A percentile compares a stretch with the other conserved stretches of the same genome.
Conservation (phyloP, 2,329 filamentous ascomycete genomes). For the Penicillium psychrosexuale region DNA sequence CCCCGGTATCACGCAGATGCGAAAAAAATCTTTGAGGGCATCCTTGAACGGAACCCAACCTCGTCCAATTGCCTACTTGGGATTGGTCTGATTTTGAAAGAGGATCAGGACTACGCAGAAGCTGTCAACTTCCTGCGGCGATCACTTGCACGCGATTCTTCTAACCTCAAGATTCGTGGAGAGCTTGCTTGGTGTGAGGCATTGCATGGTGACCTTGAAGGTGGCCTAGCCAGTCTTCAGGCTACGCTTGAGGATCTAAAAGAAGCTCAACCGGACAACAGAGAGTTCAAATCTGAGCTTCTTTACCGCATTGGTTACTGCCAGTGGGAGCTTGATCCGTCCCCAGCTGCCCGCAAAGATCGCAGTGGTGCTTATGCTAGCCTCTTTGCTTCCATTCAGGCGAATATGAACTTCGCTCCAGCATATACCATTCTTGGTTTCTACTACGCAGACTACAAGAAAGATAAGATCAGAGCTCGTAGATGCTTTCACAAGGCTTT, state of each 20-base stretch:
- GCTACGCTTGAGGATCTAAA: slow-evolving; percentile 65
- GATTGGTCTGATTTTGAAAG: slow-evolving; percentile 85
- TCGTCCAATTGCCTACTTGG: slow-evolving; percentile 83
- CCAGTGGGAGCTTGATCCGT: slow-evolving; percentile 78
- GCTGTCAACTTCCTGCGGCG: slow-evolving; percentile 77
- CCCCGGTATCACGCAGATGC: slow-evolving; percentile 88
- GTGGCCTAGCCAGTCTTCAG: slow-evolving; percentile 67
- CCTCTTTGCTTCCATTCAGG: slow-evolving; percentile 80
- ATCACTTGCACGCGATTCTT: slow-evolving; percentile 68
- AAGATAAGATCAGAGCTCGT: slow-evolving; percentile 80
- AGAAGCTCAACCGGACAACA: slow-evolving; percentile 56
- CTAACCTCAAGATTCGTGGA: slow-evolving; percentile 73
- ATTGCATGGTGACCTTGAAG: slow-evolving; percentile 69
- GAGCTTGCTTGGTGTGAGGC: slow-evolving; percentile 93
- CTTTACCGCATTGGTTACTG: slow-evolving; percentile 85
- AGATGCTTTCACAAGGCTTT: slow-evolving; percentile 96
- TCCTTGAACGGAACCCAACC: slow-evolving; percentile 70
- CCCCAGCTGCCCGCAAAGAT: slow-evolving; percentile 70
- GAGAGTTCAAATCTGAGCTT: slow-evolving; percentile 77
- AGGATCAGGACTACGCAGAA: slow-evolving; percentile 81
- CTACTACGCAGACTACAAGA: slow-evolving; percentile 87
- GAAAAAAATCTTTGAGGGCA: slow-evolving; percentile 76
- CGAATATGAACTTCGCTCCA: slow-evolving; percentile 81
- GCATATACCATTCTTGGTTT: slow-evolving; percentile 87
- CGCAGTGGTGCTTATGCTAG: slow-evolving; percentile 78